Conservation (phyloP, 257 asterid species). For the Gardenia jasminoides region DNA sequence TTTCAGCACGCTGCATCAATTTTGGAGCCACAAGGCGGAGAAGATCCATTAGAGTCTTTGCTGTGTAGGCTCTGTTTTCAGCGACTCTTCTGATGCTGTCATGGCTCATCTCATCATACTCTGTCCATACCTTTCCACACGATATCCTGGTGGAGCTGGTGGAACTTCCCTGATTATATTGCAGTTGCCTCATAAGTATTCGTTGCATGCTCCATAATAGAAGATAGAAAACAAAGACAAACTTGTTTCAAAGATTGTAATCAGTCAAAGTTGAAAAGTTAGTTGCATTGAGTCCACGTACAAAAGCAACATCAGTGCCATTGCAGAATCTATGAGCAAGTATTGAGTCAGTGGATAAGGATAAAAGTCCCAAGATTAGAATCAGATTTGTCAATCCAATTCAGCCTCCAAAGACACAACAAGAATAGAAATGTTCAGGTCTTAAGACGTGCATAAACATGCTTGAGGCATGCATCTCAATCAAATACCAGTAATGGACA, state of each 20-base stretch:
- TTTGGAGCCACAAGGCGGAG: constrained; percentile 75
- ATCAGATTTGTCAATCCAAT: neutral
- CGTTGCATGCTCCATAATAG: neutral
- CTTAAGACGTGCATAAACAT: neutral
- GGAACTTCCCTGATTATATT: constrained; percentile 27
- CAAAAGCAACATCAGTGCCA: neutral
- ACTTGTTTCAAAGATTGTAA: neutral
- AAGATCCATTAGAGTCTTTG: constrained; percentile 54
- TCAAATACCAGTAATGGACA: neutral
- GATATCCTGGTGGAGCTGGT: constrained; percentile 29
- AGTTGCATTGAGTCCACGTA: neutral
- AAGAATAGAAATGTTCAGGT: neutral
- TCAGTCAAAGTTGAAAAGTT: neutral
- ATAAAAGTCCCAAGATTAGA: neutral
- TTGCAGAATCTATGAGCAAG: neutral
- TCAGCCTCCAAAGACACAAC: neutral
- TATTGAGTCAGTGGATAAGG: neutral
- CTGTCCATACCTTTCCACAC: constrained; percentile 72
- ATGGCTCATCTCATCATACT: constrained; percentile 60
- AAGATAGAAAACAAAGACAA: neutral
- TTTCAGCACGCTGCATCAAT: constrained; percentile 78
- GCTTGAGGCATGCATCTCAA: neutral
- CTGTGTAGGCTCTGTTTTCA: constrained; percentile 60
- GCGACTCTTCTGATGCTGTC: constrained; percentile 48
- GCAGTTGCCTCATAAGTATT: constrained; percentile 17